Evolutionary conservation across 495 filamentous ascomycete genomes (phyloP).

Genomic region (Podospora tetraspora): DNA sequence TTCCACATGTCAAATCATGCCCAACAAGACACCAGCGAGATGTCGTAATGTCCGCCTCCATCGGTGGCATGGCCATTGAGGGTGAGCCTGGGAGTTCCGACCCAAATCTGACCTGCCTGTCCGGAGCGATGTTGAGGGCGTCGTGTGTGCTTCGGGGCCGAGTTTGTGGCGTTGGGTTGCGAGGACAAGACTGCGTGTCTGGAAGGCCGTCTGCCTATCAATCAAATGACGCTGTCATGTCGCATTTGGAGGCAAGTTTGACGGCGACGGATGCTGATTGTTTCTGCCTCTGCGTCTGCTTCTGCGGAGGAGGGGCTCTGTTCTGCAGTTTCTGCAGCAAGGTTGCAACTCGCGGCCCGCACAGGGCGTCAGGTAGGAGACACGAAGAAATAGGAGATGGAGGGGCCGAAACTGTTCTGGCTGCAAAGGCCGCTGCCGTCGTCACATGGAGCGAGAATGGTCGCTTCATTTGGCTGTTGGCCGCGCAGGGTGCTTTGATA

Average conservation of each 20-base stretch:
- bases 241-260: neutral
- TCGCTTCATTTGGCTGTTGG: neutral
- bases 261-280: neutral
- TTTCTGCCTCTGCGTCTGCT: neutral
- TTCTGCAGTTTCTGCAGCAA: neutral
- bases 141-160: neutral
- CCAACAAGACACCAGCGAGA: neutral
- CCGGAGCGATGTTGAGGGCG: neutral
- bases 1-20: constrained; percentile 6
- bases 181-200: neutral
- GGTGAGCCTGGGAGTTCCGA: no score
- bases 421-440: neutral
- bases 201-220: neutral
- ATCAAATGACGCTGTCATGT: neutral
- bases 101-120: neutral
- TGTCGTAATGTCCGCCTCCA: neutral
- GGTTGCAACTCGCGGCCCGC: neutral
- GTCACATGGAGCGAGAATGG: neutral
- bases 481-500: neutral
- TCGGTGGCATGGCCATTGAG: neutral
- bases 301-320: neutral
- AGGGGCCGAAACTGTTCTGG: neutral
- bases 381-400: neutral
- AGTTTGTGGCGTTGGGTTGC: neutral
- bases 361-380: neutral